Evolutionary conservation across 306 rosid species (phyloP), one percentile per base, ranked within the genome.

Genomic region (Castanea mollissima): DNA sequence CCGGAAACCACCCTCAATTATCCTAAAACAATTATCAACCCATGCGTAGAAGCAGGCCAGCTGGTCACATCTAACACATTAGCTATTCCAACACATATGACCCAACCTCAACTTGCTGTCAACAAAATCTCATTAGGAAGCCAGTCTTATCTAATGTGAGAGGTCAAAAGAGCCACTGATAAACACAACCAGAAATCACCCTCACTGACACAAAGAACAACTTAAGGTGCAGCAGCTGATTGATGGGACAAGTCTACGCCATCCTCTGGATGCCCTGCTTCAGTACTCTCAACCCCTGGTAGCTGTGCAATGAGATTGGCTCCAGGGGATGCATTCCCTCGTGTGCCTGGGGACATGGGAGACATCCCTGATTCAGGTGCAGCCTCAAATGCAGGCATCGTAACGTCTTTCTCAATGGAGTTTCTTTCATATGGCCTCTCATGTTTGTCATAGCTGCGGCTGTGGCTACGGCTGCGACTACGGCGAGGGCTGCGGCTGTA

Each of bases 401-500:
- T 52, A 10, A 31, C 25, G 74, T 84, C 88, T 72, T 62, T 81
- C 67, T 38, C 71, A 83, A 85, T 92, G 54, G 81, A 79, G 71
- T 49, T 58, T 12, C 71, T 83, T 27, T 41, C 76, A n/a, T 67
- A 78, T 21, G 91, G 76, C 85, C 86, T 81, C 67, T 74, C 83
- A 16, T 76, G 64, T 74, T 84, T 91, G 20, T 83, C 93, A 71
- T 78, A 70, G 72, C 86, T 80, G 55, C 4, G 84, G 65, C 91
- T 88, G 14, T 80, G 83, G 27, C 90, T 83, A 3, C 69, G 85
- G 52, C 90, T 82, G 0, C 75, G 84, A 25, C 92, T 88, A 8
- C 78, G 82, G 27, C 97, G 88, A 4, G 71, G 81, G 54, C 89
- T 88, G 6, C 62, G 80, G 8, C 86, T 82, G 23, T 88, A 88